phyloP scores from a whole-genome alignment of 2,329 filamentous ascomycete species.

The Bretziella fagacearum region DNA sequence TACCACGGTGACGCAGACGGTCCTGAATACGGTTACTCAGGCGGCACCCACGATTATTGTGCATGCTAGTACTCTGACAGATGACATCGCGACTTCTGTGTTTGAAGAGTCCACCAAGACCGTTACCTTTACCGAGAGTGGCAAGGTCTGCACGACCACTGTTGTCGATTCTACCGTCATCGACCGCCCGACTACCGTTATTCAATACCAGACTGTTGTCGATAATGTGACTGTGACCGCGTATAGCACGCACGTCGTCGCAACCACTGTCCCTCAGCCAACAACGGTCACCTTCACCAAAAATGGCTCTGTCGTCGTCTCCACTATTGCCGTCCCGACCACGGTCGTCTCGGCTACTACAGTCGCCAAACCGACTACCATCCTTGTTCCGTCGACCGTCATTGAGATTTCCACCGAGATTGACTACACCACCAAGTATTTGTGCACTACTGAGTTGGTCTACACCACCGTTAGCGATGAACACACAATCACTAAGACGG shows the following conservation, averaged over 20 bases:
- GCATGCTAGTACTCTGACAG: neutral
- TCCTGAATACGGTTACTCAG: neutral
- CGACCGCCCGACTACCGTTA: conserved; percentile 5
- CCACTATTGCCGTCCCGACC: conserved; percentile 3
- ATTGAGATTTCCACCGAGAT: neutral
- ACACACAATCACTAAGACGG: neutral
- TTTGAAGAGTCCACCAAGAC: neutral
- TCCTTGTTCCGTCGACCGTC: neutral
- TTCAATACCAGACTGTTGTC: neutral
- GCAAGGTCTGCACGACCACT: conserved; percentile 5
- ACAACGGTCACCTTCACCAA: conserved; percentile 4
- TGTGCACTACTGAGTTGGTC: neutral
- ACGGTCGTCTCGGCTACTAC: conserved; percentile 10
- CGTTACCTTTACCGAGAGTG: conserved; percentile 3
- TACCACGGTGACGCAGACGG: neutral
- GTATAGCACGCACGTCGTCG: neutral
- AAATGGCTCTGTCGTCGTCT: neutral
- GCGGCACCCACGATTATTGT: neutral
- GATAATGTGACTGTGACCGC: conserved; percentile 1
- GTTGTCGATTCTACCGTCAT: conserved; percentile 3
- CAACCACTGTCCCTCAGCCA: conserved; percentile 1
- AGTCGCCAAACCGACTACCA: neutral
- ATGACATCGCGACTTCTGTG: neutral
- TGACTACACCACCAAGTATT: neutral
- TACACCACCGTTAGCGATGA: conserved; percentile 3